Evolutionary conservation across 768 basidiomycete genomes (phyloP), one percentile per base, ranked within the genome.

Genomic region (Auricularia cornea): DNA sequence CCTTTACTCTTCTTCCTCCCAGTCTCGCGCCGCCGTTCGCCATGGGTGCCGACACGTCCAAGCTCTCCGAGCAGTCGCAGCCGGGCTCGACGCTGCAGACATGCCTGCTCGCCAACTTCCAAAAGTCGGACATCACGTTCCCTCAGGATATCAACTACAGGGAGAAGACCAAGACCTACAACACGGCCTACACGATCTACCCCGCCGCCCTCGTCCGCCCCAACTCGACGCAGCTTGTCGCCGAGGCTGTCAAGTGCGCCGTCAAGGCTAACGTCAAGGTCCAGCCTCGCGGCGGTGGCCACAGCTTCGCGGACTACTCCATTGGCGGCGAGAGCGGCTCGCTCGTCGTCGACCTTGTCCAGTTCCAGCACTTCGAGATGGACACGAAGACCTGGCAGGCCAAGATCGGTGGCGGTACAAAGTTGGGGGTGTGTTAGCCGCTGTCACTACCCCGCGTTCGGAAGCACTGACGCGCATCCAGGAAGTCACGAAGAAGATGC

Each of bases 311-410:
- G 18, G 63, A 64, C 20, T 69, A 63, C 51, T 66, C 66, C 1
- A 64, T 76, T 14, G 72, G 72, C 10, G 72, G 72, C 16, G 66
- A 64, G 62, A 69, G 74, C 61, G 69, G 69, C n/a, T 68, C 68
- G 4, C 66, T 75, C 59, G 70, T 75, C 2, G 65, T 76, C 59
- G 74, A 76, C 65, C 41, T 76, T 38, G 59, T 33, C 44, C 61
- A 68, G 35, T 68, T 74, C 57, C 62, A 71, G 32, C 44, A 66
- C 61, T 68, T 75, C 63, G 26, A 8, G 2, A 70, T 75, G 64
- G 69, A 74, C 65, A 65, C 64, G 11, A 61, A 57, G n/a, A 70
- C 70, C 2, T 68, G 69, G 70, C 60, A 67, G 41, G 70, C 71
- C 12, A 71, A 63, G 2, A 63, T 73, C 63, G 69, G 70, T 30